These are phyloP conservation scores for Aphanomyces euteiches DNA, from an alignment of 352 stramenopile species.

Conservation along the genomic window DNA sequence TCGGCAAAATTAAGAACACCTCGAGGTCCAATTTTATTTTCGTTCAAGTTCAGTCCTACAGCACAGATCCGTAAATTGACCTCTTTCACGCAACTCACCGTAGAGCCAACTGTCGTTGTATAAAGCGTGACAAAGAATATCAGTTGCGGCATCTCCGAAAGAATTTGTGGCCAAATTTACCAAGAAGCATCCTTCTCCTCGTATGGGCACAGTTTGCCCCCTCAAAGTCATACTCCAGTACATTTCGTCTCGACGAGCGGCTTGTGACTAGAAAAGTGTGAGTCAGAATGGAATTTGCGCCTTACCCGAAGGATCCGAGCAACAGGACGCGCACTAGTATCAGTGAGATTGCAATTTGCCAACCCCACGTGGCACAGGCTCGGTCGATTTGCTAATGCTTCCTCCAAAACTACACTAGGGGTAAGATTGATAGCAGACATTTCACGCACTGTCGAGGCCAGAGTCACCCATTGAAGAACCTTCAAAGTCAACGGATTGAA, in stretches of 20 bases:
- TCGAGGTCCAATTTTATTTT: constrained; percentile 19
- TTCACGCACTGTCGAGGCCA: constrained; percentile 15
- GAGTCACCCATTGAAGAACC: constrained; percentile 18
- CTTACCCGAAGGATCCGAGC: constrained; percentile 24
- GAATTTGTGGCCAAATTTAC: constrained; percentile 18
- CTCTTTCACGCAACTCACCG: background rate
- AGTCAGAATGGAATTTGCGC: background rate
- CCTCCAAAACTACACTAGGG: constrained; percentile 15
- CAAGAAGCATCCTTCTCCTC: constrained; percentile 25
- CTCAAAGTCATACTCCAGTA: constrained; percentile 30
- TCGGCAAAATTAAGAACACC: constrained; percentile 27
- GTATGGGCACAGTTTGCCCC: constrained; percentile 11
- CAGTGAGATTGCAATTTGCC: constrained; percentile 19
- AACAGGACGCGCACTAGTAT: constrained; percentile 14
- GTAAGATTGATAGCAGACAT: background rate
- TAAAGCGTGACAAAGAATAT: constrained; percentile 26
- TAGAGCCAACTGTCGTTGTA: constrained; percentile 32
- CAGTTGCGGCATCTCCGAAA: constrained; percentile 23
- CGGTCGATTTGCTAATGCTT: constrained; percentile 15
- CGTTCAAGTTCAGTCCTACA: constrained; percentile 15
- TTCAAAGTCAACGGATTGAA: constrained; percentile 6
- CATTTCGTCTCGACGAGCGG: constrained; percentile 16
- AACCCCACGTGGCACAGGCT: constrained; percentile 17
- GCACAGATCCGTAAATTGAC: background rate
- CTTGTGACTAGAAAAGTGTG: constrained; percentile 12